These are phyloP conservation scores for Linnemannia hyalina DNA, from an alignment of 192 early-diverging fungal species.

Conservation along the genomic window DNA sequence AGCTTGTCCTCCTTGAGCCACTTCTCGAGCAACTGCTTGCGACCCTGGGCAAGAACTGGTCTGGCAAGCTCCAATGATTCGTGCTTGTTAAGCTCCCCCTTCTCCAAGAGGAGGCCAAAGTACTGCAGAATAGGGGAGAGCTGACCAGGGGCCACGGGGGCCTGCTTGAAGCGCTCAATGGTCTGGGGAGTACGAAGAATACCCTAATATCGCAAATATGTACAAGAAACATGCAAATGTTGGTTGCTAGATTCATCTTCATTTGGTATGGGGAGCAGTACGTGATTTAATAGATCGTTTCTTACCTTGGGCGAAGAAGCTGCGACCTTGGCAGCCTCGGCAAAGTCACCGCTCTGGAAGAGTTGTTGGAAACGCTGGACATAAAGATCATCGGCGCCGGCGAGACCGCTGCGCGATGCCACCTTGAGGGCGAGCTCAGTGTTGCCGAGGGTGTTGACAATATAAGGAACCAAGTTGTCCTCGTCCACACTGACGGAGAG, in stretches of 20 bases:
- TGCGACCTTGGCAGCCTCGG: constrained; percentile 95
- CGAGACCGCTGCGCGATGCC: constrained; percentile 90
- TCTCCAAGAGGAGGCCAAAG: constrained; percentile 96
- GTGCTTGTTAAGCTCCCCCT: constrained; percentile 93
- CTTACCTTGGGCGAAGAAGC: constrained; percentile 89
- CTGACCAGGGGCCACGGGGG: constrained; percentile 82
- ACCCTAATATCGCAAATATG: constrained; percentile 62
- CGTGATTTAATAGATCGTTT: background rate
- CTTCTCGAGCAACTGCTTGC: constrained; percentile 95
- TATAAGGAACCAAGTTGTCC: constrained; percentile 90
- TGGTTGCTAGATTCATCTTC: no score
- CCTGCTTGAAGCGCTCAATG: constrained; percentile 94
- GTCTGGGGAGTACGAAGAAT: constrained; percentile 95
- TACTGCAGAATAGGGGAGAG: constrained; percentile 96
- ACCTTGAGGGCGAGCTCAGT: constrained; percentile 91
- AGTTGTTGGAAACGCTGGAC: constrained; percentile 90
- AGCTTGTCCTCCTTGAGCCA: constrained; percentile 99
- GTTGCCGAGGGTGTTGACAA: constrained; percentile 85
- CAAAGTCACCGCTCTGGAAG: constrained; percentile 83
- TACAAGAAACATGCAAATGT: background rate
- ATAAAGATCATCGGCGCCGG: constrained; percentile 95
- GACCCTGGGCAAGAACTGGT: constrained; percentile 91
- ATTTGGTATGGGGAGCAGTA: background rate
- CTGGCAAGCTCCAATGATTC: constrained; percentile 96
- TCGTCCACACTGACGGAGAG: constrained; percentile 97